These are phyloP conservation scores for Myriosclerotinia duriaeana DNA, from an alignment of 2,329 filamentous ascomycete genomes.

Conservation along the genomic window DNA sequence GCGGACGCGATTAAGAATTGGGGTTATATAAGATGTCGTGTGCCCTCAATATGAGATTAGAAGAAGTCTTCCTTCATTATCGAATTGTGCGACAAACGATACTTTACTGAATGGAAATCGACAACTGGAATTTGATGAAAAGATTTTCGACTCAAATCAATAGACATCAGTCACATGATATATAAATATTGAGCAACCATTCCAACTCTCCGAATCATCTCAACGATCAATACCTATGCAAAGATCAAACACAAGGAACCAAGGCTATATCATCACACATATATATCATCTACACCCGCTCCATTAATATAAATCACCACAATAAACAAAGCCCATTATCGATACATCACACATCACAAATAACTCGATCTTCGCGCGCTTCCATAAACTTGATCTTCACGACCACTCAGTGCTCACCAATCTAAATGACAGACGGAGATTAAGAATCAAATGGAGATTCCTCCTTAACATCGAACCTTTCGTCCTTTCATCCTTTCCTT, in stretches of 20 bases:
- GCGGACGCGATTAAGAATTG: constrained; percentile 6
- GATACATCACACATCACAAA: background rate
- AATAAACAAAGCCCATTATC: constrained; percentile 6
- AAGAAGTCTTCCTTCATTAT: background rate
- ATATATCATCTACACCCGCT: background rate
- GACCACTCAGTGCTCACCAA: background rate
- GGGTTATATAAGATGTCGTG: constrained; percentile 19
- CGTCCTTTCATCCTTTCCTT: no score
- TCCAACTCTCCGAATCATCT: background rate
- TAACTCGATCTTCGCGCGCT: background rate
- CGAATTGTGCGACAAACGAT: background rate
- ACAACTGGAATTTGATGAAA: background rate
- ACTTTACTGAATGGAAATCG: background rate
- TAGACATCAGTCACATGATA: constrained; percentile 10
- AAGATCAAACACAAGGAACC: background rate
- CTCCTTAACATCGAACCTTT: background rate
- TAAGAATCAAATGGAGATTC: constrained; percentile 4
- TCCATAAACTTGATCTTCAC: constrained; percentile 5
- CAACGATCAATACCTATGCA: no score
- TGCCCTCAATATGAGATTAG: background rate
- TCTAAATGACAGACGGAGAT: background rate
- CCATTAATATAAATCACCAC: background rate
- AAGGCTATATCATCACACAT: background rate
- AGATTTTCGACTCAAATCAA: background rate
- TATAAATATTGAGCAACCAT: background rate